Evolutionary conservation across 2,329 filamentous ascomycete genomes (phyloP).

Genomic region (Epicoccum sorghinum): DNA sequence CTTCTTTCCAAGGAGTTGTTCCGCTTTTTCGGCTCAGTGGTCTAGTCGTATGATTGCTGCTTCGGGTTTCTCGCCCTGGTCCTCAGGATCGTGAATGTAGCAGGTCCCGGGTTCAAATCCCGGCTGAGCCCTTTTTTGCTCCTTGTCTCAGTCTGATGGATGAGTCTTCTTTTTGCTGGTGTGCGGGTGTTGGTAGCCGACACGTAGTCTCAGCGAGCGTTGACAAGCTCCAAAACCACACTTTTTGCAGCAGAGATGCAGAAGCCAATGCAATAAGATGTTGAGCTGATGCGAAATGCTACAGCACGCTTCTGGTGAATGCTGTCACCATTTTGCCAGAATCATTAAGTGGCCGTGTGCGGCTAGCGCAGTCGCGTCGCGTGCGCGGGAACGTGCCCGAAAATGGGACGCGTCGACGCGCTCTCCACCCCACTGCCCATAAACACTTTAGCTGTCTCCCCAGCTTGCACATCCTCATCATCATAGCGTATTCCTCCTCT

Average conservation of each 20-base stretch:
- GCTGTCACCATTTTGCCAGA: too few species aligned
- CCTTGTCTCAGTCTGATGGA: too few species aligned
- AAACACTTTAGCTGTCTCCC: slow-evolving; percentile 28
- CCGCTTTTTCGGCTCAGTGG: slow-evolving; percentile 6
- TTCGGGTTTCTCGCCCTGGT: slow-evolving; percentile 5
- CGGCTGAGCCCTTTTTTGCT: slow-evolving; percentile 14
- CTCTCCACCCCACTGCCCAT: slow-evolving; percentile 37
- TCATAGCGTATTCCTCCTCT: slow-evolving; percentile 8
- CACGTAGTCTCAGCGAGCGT: too few species aligned
- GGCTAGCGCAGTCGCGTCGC: slow-evolving; percentile 22
- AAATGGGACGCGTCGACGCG: slow-evolving; percentile 28
- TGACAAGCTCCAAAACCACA: too few species aligned
- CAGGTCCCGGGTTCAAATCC: slow-evolving; percentile 20
- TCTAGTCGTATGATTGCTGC: slow-evolving; percentile 18
- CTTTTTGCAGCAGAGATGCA: too few species aligned
- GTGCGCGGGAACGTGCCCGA: slow-evolving; percentile 21
- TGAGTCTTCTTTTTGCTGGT: too few species aligned
- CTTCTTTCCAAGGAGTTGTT: too few species aligned
- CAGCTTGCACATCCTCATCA: slow-evolving; percentile 19
- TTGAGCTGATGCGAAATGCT: too few species aligned
- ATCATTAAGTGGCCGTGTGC: neutral
- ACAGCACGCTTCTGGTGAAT: too few species aligned
- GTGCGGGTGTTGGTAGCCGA: too few species aligned
- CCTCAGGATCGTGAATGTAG: slow-evolving; percentile 7
- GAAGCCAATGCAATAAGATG: too few species aligned